phyloP scores from a whole-genome alignment of 495 filamentous ascomycete genomes.

The Penicillium bovifimosum region DNA sequence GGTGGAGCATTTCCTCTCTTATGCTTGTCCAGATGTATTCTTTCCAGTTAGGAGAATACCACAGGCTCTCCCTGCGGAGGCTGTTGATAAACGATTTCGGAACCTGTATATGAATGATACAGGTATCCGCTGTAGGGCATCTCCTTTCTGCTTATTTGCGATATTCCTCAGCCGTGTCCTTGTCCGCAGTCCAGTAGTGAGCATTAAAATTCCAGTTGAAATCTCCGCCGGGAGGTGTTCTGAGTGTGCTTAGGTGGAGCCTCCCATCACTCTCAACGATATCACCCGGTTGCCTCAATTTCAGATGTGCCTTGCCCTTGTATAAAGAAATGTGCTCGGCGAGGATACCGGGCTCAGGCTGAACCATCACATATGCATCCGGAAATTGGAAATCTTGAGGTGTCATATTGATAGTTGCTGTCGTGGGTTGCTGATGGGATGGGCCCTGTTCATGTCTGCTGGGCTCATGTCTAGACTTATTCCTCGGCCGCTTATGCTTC shows the following conservation, averaged over 20 bases:
- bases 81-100: background rate
- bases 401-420: constrained; percentile 2
- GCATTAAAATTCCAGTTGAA: background rate
- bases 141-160: background rate
- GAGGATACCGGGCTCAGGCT: background rate
- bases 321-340: background rate
- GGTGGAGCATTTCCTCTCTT: background rate
- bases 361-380: background rate
- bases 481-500: background rate
- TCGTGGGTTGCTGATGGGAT: background rate
- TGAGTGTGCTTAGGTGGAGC: background rate
- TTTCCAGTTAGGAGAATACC: constrained; percentile 3
- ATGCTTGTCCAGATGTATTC: background rate
- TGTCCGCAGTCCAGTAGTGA: background rate
- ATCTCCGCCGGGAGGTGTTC: background rate
- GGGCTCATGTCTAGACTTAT: background rate
- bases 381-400: background rate
- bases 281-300: background rate
- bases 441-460: background rate
- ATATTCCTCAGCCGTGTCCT: constrained; percentile 1
- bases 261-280: constrained; percentile 1
- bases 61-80: background rate
- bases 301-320: background rate
- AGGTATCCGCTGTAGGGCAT: background rate
- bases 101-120: constrained; percentile 2